phyloP scores from a whole-genome alignment of 495 filamentous ascomycete genomes.

The Lasiosphaeria hispida region DNA sequence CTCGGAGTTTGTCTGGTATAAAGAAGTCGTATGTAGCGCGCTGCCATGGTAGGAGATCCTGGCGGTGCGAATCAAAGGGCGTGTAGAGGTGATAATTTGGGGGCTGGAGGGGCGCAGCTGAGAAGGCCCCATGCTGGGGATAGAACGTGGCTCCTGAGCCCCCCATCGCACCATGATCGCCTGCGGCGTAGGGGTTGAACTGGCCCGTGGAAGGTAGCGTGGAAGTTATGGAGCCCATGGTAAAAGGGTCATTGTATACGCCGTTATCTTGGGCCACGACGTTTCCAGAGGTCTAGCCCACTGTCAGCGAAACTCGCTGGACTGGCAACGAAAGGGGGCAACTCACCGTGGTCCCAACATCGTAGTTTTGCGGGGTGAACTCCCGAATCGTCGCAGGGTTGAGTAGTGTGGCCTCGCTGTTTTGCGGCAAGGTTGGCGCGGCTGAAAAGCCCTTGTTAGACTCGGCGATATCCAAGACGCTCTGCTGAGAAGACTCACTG shows the following conservation, averaged over 20 bases:
- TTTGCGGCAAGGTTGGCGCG: constrained; percentile 35
- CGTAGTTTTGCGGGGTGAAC: constrained; percentile 77
- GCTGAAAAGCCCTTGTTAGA: constrained; percentile 24
- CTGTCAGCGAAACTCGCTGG: constrained; percentile 4
- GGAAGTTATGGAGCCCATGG: constrained; percentile 51
- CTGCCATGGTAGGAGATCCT: constrained; percentile 77
- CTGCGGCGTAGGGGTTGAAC: constrained; percentile 62
- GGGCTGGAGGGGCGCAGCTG: constrained; percentile 61
- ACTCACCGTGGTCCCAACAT: constrained; percentile 61
- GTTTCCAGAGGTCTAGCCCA: constrained; percentile 18
- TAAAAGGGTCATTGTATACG: constrained; percentile 58
- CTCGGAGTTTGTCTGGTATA: constrained; percentile 75
- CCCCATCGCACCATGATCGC: constrained; percentile 49
- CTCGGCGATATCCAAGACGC: not conserved
- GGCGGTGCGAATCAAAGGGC: constrained; percentile 75
- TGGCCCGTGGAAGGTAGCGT: constrained; percentile 48
- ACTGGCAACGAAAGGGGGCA: not conserved
- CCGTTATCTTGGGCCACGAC: constrained; percentile 19
- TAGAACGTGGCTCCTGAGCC: constrained; percentile 54
- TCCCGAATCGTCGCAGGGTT: constrained; percentile 64
- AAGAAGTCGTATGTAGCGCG: constrained; percentile 85
- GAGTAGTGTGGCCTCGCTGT: constrained; percentile 42
- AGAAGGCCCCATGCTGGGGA: constrained; percentile 34
- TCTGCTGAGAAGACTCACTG: constrained; percentile 30
- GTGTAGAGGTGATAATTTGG: constrained; percentile 93